Evolutionary conservation across 768 basidiomycete genomes (phyloP), one percentile per base, ranked within the genome.

Genomic region (Agaricus sinodeliciosus): DNA sequence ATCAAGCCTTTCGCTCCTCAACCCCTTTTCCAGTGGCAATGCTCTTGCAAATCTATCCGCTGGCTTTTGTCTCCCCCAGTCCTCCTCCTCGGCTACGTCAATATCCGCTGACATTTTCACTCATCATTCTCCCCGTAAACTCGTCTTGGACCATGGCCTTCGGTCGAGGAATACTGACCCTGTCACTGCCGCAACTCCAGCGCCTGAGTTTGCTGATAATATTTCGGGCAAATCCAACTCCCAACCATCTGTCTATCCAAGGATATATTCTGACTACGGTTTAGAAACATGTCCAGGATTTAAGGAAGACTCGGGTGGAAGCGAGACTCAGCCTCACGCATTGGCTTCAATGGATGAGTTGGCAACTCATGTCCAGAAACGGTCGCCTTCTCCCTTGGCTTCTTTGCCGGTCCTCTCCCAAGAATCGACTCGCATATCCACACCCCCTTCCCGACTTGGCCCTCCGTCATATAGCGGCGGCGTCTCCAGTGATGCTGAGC

Each of bases 401-500:
- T 40, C 16, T 26, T 9, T 39, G 44, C 22, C 22, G 48, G 28
- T 16, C 3, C 15, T 36, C 9, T 39, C n/a, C 49, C 40, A 44
- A 18, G n/a, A 42, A 48, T 40, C 41, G 22, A 27, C 15, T 36
- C 55, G 19, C 51, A 34, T 43, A 46, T 12, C 19, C 9, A 11
- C 53, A 28, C 47, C 45, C 34, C 45, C 54, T 13, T 51, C 44
- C 36, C 48, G 43, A 12, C 53, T 45, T 13, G 51, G 35, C n/a
- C 43, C 51, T 45, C 55, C 55, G 41, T 46, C 43, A 43, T 58
- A 55, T 26, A 45, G 52, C 9, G 37, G 55, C 35, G 47, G 55
- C 1, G n/a, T 61, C 37, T 64, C 62, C 15, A 65, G 65, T 49
- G 65, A 66, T 11, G 59, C 57, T 13, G 63, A 65, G 34, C 56